A percentile compares a stretch with the other conserved stretches of the same genome.
Conservation (phyloP, 371 early-diverging fungal genomes). For the Blakeslea trispora region DNA sequence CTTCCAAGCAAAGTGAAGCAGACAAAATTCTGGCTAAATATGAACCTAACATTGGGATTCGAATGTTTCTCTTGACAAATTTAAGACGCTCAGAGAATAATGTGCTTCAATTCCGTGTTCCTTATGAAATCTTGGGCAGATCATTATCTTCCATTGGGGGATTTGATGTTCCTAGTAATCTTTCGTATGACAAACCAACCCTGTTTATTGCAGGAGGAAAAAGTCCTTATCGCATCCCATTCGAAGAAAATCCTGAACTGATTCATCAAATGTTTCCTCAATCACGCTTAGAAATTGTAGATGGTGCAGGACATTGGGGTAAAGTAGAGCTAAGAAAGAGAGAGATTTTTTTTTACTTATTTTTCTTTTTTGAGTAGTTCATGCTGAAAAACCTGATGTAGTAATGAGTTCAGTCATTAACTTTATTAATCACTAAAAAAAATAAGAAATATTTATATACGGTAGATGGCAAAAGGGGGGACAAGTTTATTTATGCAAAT, state of each 20-base stretch:
- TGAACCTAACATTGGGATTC: slow-evolving; percentile 60
- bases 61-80: slow-evolving; percentile 92
- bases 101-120: slow-evolving; percentile 68
- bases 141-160: slow-evolving; percentile 59
- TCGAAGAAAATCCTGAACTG: slow-evolving; percentile 33
- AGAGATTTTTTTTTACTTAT: too few relatives aligned
- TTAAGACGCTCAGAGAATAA: slow-evolving; percentile 59
- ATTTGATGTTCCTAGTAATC: slow-evolving; percentile 46
- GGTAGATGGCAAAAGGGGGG: not conserved
- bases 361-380: slow-evolving; percentile 60
- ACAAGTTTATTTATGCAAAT: not conserved
- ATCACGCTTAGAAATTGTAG: slow-evolving; percentile 59
- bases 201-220: slow-evolving; percentile 81
- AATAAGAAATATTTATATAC: too few relatives aligned
- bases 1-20: slow-evolving; percentile 69
- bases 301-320: slow-evolving; percentile 89
- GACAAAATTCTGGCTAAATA: slow-evolving; percentile 67
- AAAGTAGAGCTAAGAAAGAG: too few relatives aligned
- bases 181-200: slow-evolving; percentile 57
- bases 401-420: slow-evolving; percentile 53
- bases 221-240: slow-evolving; percentile 65
- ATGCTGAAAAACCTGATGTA: slow-evolving; percentile 79
- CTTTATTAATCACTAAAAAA: slow-evolving; percentile 36
- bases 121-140: slow-evolving; percentile 64
- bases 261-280: slow-evolving; percentile 71